phyloP scores from a whole-genome alignment of 2,329 filamentous ascomycete genomes.

The Lasiodiplodia citricola region DNA sequence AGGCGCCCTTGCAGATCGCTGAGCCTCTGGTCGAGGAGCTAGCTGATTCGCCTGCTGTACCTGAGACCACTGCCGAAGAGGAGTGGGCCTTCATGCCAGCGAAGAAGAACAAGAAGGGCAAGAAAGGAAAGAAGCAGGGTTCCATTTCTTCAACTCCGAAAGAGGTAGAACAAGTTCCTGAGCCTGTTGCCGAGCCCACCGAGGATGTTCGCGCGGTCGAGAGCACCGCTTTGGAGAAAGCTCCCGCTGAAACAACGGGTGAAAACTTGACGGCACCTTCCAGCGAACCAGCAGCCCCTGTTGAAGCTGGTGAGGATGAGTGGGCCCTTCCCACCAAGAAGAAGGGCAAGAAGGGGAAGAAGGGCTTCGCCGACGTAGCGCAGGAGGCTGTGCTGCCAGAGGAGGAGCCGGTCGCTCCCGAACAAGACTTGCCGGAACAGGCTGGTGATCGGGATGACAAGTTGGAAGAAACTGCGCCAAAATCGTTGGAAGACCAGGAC shows the following conservation, averaged over 20 bases:
- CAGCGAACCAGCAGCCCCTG: neutral
- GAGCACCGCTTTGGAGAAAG: neutral
- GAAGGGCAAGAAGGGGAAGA: conserved; percentile 34
- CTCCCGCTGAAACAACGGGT: neutral
- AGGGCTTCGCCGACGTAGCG: neutral
- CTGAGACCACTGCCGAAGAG: conserved; percentile 18
- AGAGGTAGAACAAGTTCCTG: neutral
- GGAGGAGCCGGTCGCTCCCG: neutral
- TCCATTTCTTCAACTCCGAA: neutral
- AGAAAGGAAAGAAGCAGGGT: conserved; percentile 24
- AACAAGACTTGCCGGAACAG: neutral
- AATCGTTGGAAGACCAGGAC: neutral
- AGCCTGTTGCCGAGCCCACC: conserved; percentile 12
- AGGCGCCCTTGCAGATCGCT: neutral
- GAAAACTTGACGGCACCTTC: neutral
- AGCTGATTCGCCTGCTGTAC: neutral
- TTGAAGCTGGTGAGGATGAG: conserved; percentile 26
- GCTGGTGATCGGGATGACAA: neutral
- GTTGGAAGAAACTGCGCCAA: neutral
- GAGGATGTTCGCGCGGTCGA: neutral
- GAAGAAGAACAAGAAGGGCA: conserved; percentile 27
- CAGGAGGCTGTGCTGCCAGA: neutral
- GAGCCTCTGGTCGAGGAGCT: neutral
- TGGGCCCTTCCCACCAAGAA: conserved; percentile 27
- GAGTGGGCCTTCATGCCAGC: neutral